Evolutionary conservation across 331 rosid species (phyloP).

Genomic region (Stylosanthes scabra): DNA sequence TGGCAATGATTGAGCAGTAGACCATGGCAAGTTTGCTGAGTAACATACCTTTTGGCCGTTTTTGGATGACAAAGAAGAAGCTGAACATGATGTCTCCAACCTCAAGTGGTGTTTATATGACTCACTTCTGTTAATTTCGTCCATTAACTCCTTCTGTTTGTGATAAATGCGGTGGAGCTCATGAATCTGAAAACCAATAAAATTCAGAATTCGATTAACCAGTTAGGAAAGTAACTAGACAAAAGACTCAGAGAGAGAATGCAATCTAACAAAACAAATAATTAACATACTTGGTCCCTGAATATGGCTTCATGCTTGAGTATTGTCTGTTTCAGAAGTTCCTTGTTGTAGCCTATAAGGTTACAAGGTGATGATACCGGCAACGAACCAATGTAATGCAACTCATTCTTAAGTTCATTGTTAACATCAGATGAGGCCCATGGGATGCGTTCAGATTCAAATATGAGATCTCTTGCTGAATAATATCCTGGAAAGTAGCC

Average conservation of each 20-base stretch:
- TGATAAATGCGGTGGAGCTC: constrained; percentile 86
- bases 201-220: constrained; percentile 34
- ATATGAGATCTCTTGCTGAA: constrained; percentile 38
- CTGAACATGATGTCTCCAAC: constrained; percentile 48
- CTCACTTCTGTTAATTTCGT: constrained; percentile 58
- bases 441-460: constrained; percentile 38
- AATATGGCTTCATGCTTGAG: constrained; percentile 72
- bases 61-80: constrained; percentile 32
- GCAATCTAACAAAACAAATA: constrained; percentile 2
- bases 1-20: constrained; percentile 47
- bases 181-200: constrained; percentile 60
- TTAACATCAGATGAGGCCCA: constrained; percentile 44
- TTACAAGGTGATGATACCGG: constrained; percentile 38
- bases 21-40: constrained; percentile 50
- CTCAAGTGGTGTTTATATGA: constrained; percentile 39
- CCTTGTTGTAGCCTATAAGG: constrained; percentile 51
- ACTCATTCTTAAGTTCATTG: constrained; percentile 33
- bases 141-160: constrained; percentile 79
- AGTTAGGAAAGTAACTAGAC: not conserved
- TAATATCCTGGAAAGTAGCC: constrained; percentile 44
- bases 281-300: constrained; percentile 72
- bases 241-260: not conserved
- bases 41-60: constrained; percentile 14
- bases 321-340: constrained; percentile 70
- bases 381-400: constrained; percentile 37